These are phyloP conservation scores for Limnanthes douglasii DNA, from an alignment of 345 rosid species.

Conservation along the genomic window DNA sequence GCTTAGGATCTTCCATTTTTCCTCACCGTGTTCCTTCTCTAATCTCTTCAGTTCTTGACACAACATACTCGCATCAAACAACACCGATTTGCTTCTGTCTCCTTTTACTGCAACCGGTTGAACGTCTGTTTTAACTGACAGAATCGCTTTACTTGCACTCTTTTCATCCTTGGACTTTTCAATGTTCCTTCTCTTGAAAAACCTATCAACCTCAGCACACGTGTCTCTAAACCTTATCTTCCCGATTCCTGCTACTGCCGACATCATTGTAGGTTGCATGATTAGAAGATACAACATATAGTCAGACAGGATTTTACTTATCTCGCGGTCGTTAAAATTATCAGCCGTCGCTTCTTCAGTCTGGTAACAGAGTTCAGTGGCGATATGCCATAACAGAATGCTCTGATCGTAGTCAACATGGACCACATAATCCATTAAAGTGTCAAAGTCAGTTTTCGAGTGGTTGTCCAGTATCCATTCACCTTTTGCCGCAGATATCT, in stretches of 20 bases:
- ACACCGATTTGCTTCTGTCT: conserved; percentile 14
- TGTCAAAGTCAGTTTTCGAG: background rate
- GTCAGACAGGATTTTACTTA: conserved; percentile 18
- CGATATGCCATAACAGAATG: conserved; percentile 19
- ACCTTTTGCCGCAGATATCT: conserved; percentile 33
- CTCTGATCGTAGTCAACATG: conserved; percentile 18
- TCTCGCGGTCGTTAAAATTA: conserved; percentile 1
- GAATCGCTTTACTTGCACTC: background rate
- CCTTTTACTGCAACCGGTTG: conserved; percentile 6
- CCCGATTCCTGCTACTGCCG: conserved; percentile 15
- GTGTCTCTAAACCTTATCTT: conserved; percentile 17
- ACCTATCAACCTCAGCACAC: conserved; percentile 7
- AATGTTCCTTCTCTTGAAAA: conserved; percentile 4
- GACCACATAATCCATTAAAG: conserved; percentile 18
- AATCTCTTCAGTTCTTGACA: conserved; percentile 8
- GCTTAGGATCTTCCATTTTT: conserved; percentile 21
- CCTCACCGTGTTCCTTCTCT: background rate
- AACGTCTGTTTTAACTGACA: background rate
- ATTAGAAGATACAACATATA: conserved; percentile 28
- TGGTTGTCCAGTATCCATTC: conserved; percentile 25
- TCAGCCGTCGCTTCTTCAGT: background rate
- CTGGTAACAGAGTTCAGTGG: conserved; percentile 15
- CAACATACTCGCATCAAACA: conserved; percentile 13
- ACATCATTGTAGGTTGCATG: conserved; percentile 19
- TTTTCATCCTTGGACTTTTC: background rate